Conservation (phyloP, 306 rosid genomes). For the Clitoria ternatea region DNA sequence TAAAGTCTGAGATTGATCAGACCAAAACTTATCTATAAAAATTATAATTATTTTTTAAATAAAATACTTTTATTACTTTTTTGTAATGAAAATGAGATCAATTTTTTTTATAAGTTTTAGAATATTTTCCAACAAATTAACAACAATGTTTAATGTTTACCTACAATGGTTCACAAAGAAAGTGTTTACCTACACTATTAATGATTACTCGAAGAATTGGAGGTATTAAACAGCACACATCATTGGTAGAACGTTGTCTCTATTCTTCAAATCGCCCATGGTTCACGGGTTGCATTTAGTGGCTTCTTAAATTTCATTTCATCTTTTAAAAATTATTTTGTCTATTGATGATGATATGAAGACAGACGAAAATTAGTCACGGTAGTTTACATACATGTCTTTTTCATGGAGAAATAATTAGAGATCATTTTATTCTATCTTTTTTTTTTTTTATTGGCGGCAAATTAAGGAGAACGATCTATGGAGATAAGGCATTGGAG, state of each 20-base stretch:
- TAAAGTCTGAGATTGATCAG: no score
- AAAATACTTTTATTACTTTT: no score
- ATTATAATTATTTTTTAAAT: no score
- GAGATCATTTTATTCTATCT: background rate
- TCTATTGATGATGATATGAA: background rate
- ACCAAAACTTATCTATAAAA: no score
- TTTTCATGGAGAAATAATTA: background rate
- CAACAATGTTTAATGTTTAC: no score
- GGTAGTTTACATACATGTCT: background rate
- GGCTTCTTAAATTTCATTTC: background rate
- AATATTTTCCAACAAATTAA: no score
- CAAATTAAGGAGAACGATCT: background rate
- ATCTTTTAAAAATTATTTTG: background rate
- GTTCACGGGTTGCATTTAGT: background rate
- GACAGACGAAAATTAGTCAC: background rate
- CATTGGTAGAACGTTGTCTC: background rate
- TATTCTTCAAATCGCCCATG: background rate
- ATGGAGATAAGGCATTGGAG: no score
- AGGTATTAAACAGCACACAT: background rate
- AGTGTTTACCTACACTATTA: background rate
- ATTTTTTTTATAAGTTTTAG: no score
- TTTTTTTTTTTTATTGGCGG: no score
- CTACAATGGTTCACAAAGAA: no score
- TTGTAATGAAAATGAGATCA: no score
- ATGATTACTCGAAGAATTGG: background rate